Conservation (phyloP, 2,329 filamentous ascomycete species). For the Tolypocladium tropicale region DNA sequence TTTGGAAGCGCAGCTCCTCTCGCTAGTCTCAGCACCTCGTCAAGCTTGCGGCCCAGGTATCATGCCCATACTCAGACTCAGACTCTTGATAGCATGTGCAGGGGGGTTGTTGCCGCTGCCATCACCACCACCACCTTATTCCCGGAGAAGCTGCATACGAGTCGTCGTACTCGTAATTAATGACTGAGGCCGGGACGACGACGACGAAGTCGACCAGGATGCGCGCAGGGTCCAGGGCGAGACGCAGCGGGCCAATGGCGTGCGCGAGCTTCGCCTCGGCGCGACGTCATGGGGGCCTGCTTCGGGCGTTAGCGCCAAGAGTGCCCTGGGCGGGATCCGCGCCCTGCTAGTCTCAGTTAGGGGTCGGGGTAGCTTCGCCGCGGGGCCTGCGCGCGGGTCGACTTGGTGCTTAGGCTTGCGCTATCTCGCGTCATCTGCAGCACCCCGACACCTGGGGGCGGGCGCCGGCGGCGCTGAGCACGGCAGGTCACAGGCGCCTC, state of each 20-base stretch:
- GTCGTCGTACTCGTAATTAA: too few species aligned
- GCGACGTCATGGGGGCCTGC: background rate
- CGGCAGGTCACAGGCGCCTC: background rate
- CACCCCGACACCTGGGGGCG: background rate
- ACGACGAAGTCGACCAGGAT: background rate
- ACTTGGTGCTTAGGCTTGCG: background rate
- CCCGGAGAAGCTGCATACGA: background rate
- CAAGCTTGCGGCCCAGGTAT: background rate
- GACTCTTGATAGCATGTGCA: background rate
- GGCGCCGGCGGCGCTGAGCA: background rate
- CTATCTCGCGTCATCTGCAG: background rate
- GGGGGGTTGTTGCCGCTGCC: background rate
- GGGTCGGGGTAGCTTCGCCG: background rate
- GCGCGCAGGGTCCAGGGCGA: background rate
- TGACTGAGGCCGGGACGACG: too few species aligned
- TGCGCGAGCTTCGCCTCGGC: background rate
- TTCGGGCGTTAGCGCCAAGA: background rate
- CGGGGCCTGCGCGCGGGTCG: background rate
- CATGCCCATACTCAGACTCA: too few species aligned
- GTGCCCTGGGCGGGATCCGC: background rate
- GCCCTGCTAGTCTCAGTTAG: background rate
- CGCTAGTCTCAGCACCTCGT: background rate
- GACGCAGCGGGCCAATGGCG: background rate
- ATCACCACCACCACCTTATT: background rate
- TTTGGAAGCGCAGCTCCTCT: background rate